These are phyloP conservation scores for Logfia minima DNA, from an alignment of 129 eudicot species.

Conservation along the genomic window DNA sequence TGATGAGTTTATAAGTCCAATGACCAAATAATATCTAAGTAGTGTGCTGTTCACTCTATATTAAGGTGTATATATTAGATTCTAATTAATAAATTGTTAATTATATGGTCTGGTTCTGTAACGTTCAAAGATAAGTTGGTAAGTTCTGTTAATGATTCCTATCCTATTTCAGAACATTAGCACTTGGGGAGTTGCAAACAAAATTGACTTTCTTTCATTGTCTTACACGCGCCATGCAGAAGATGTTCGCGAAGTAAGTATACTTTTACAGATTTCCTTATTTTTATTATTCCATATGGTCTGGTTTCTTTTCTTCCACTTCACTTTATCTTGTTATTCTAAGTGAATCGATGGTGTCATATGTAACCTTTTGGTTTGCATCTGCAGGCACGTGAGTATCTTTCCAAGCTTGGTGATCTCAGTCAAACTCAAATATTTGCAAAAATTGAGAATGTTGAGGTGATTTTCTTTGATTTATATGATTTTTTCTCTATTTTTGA, in stretches of 20 bases:
- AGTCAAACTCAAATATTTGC: slow-evolving; percentile 97
- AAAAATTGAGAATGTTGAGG: slow-evolving; percentile 91
- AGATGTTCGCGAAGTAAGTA: slow-evolving; percentile 91
- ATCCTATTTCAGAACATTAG: slow-evolving; percentile 62
- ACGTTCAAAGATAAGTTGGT: neutral
- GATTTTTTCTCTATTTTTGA: neutral
- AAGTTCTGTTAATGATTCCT: slow-evolving; percentile 5
- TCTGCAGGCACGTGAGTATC: slow-evolving; percentile 79
- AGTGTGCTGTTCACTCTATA: neutral
- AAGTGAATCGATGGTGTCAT: neutral
- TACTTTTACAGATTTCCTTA: slow-evolving; percentile 4
- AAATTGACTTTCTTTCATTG: slow-evolving; percentile 88
- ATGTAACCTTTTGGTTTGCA: slow-evolving; percentile 14
- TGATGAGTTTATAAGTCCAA: neutral
- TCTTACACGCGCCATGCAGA: slow-evolving; percentile 89
- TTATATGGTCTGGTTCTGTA: neutral
- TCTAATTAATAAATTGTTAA: neutral
- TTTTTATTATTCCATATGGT: neutral
- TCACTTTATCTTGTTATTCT: neutral
- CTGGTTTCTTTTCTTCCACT: neutral
- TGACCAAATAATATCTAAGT: no score
- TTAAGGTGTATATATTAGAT: neutral
- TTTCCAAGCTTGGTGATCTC: slow-evolving; percentile 80
- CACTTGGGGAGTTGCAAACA: slow-evolving; percentile 90
- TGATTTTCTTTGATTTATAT: slow-evolving; percentile 24